These are phyloP conservation scores for Lantana camara DNA, from an alignment of 257 asterid genomes.

Conservation along the genomic window DNA sequence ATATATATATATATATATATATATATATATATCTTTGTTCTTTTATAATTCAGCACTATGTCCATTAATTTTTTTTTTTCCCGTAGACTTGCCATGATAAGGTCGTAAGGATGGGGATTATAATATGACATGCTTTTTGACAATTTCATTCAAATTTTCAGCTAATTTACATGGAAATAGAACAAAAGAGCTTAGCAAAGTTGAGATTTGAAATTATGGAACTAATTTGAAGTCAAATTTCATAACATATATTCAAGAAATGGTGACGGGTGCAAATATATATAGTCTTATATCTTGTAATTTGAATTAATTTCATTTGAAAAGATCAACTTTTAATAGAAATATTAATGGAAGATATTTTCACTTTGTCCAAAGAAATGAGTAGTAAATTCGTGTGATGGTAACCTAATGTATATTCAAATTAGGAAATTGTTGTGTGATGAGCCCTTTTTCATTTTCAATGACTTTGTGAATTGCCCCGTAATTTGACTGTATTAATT, in stretches of 20 bases:
- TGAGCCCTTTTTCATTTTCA: not conserved
- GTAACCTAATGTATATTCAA: not conserved
- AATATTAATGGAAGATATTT: not conserved
- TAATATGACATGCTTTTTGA: not conserved
- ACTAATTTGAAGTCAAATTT: too few species aligned
- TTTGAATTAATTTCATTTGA: not conserved
- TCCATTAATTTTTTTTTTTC: not conserved
- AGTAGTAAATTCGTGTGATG: not conserved
- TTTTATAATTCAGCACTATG: not conserved
- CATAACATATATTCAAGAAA: too few species aligned
- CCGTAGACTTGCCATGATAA: not conserved
- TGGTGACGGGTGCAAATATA: too few species aligned
- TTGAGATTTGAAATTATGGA: too few species aligned
- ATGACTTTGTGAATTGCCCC: not conserved
- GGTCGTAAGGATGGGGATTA: not conserved
- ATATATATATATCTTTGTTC: not conserved
- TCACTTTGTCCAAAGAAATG: not conserved
- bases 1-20: constrained; percentile 13
- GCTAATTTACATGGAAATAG: not conserved
- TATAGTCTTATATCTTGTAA: too few species aligned
- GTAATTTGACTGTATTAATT: not conserved
- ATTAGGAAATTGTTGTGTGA: not conserved
- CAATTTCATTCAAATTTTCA: constrained; percentile 10
- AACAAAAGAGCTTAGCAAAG: too few species aligned
- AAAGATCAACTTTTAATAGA: not conserved